Evolutionary conservation across 2,329 filamentous ascomycete species (phyloP).

Genomic region (Verticillium longisporum): DNA sequence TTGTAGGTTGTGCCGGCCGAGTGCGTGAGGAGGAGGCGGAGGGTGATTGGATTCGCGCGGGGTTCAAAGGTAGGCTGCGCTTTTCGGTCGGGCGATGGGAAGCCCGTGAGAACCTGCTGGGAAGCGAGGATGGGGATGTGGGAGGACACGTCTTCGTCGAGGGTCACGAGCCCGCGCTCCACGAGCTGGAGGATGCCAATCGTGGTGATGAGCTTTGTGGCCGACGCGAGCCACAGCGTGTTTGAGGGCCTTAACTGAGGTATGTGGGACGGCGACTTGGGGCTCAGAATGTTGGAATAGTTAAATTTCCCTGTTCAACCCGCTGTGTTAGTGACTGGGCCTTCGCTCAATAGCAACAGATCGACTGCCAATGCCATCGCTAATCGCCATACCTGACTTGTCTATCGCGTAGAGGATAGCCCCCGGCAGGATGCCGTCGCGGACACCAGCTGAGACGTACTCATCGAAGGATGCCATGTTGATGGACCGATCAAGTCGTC

Average conservation of each 20-base stretch:
- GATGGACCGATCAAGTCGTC: too few species aligned
- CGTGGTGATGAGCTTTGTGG: constrained; percentile 34
- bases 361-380: too few species aligned
- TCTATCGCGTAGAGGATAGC: constrained; percentile 7
- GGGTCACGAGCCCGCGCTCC: constrained; percentile 22
- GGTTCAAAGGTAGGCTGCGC: constrained; percentile 25
- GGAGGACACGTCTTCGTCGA: constrained; percentile 29
- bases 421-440: constrained; percentile 6
- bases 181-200: constrained; percentile 31
- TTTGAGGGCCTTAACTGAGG: neutral
- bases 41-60: neutral
- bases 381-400: constrained; percentile 4
- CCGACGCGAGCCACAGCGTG: constrained; percentile 25
- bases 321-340: neutral
- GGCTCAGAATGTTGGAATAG: constrained; percentile 4
- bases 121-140: constrained; percentile 25
- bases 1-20: constrained; percentile 40
- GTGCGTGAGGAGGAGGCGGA: constrained; percentile 39
- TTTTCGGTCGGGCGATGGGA: constrained; percentile 17
- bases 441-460: constrained; percentile 3
- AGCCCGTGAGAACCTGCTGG: constrained; percentile 28
- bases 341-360: neutral
- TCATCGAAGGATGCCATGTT: constrained; percentile 8
- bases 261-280: neutral
- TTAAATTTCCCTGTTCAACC: neutral